A percentile compares a stretch with the other conserved stretches of the same genome.
These are phyloP conservation scores for Omphalotus guepiniiformis DNA, from an alignment of 768 basidiomycete genomes.

Conservation along the genomic window DNA sequence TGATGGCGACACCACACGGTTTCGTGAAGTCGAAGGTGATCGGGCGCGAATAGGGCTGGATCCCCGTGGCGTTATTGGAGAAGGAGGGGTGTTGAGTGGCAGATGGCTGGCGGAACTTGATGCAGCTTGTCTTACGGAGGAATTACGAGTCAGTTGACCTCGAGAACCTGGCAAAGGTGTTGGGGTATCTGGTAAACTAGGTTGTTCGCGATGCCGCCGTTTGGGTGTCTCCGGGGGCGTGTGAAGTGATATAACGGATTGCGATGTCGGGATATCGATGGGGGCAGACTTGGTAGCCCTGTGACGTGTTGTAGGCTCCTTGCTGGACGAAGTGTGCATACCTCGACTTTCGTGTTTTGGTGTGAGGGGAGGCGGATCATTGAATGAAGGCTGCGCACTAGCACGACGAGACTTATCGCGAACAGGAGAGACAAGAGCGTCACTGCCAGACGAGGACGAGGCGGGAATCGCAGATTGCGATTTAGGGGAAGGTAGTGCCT, in stretches of 20 bases:
- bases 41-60: conserved; percentile 41
- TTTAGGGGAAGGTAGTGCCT: conserved; percentile 50
- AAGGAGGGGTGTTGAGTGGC: conserved; percentile 32
- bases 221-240: conserved; percentile 30
- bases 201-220: conserved; percentile 32
- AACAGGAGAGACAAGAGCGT: conserved; percentile 42
- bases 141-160: conserved; percentile 27
- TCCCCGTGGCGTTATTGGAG: conserved; percentile 32
- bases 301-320: conserved; percentile 23
- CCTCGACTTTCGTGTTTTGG: not conserved
- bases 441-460: conserved; percentile 43
- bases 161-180: conserved; percentile 37
- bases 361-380: not conserved
- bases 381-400: conserved; percentile 28
- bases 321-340: not conserved
- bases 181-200: conserved; percentile 45
- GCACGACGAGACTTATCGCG: conserved; percentile 41
- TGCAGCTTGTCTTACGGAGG: conserved; percentile 29
- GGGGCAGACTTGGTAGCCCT: conserved; percentile 28
- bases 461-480: conserved; percentile 43
- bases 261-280: conserved; percentile 23
- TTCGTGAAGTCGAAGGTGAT: conserved; percentile 32
- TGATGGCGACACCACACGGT: conserved; percentile 36
- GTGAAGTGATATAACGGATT: conserved; percentile 9
- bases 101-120: conserved; percentile 37